Evolutionary conservation across 306 rosid genomes (phyloP).

Genomic region (Fragaria nilgerrensis): DNA sequence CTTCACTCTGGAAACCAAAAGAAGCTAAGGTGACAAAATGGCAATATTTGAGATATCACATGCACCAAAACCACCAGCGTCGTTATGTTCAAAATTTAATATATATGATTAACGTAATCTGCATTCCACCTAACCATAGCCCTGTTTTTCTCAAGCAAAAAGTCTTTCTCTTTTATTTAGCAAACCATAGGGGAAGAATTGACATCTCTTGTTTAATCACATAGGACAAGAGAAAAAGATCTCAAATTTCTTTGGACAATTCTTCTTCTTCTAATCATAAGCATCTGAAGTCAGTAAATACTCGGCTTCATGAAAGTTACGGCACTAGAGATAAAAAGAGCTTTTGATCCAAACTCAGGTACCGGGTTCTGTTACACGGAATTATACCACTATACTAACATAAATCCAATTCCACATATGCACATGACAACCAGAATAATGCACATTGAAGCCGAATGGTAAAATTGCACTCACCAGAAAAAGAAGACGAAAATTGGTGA

Average conservation of each 20-base stretch:
- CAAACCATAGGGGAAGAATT: neutral
- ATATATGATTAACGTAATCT: neutral
- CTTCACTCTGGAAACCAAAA: constrained; percentile 67
- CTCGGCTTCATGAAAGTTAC: neutral
- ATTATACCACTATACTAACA: neutral
- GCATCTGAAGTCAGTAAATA: neutral
- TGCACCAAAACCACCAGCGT: constrained; percentile 1
- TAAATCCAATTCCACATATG: neutral
- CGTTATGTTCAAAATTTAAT: neutral
- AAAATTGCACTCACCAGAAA: constrained; percentile 63
- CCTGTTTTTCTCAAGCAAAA: neutral
- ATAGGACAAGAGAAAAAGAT: neutral
- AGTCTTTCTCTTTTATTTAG: neutral
- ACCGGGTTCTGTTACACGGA: too few species aligned
- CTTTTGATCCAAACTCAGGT: too few species aligned
- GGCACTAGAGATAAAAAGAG: too few species aligned
- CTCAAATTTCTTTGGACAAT: neutral
- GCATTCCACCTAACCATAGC: neutral
- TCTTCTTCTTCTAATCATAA: neutral
- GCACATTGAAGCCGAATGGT: neutral
- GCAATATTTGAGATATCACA: neutral
- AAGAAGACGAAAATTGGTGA: constrained; percentile 87
- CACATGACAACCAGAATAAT: neutral
- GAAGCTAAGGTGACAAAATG: neutral
- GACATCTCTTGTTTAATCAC: neutral